Evolutionary conservation across 2,329 filamentous ascomycete genomes (phyloP).

Genomic region (Stagonosporopsis vannaccii): DNA sequence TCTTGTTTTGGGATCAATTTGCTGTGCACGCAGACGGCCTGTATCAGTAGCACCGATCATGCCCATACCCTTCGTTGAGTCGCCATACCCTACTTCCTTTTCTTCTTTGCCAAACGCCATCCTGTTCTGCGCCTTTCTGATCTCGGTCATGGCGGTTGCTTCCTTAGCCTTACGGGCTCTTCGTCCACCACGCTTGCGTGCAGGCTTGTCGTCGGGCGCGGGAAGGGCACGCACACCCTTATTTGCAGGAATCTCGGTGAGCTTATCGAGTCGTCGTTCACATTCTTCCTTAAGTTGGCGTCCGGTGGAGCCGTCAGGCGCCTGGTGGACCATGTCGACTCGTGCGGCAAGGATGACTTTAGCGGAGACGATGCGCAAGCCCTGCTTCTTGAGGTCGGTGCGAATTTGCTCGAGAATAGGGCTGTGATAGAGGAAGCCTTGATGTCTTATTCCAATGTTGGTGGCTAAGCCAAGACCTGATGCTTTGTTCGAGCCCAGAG

Average conservation of each 20-base stretch:
- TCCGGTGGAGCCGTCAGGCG: constrained; percentile 81
- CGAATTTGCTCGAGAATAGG: constrained; percentile 87
- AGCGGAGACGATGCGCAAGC: constrained; percentile 90
- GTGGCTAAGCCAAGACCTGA: constrained; percentile 84
- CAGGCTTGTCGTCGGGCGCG: constrained; percentile 93
- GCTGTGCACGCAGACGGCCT: constrained; percentile 84
- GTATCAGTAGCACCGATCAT: constrained; percentile 93
- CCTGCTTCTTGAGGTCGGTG: constrained; percentile 87
- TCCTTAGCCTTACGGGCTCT: constrained; percentile 94
- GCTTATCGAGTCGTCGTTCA: constrained; percentile 85
- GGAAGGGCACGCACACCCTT: constrained; percentile 86
- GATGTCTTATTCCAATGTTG: constrained; percentile 87
- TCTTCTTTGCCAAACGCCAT: constrained; percentile 97
- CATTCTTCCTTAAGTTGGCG: constrained; percentile 83
- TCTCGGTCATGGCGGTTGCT: constrained; percentile 93
- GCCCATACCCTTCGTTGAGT: constrained; percentile 85
- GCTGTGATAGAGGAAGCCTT: constrained; percentile 92
- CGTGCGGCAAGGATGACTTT: constrained; percentile 94
- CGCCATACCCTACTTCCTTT: constrained; percentile 89
- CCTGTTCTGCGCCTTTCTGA: constrained; percentile 94
- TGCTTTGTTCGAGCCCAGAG: constrained; percentile 88
- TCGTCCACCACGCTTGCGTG: constrained; percentile 88
- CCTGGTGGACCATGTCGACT: constrained; percentile 84
- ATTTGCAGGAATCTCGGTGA: constrained; percentile 90
- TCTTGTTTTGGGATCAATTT: constrained; percentile 91